Conservation (phyloP, 768 basidiomycete genomes). For the Austroboletus eburneus region DNA sequence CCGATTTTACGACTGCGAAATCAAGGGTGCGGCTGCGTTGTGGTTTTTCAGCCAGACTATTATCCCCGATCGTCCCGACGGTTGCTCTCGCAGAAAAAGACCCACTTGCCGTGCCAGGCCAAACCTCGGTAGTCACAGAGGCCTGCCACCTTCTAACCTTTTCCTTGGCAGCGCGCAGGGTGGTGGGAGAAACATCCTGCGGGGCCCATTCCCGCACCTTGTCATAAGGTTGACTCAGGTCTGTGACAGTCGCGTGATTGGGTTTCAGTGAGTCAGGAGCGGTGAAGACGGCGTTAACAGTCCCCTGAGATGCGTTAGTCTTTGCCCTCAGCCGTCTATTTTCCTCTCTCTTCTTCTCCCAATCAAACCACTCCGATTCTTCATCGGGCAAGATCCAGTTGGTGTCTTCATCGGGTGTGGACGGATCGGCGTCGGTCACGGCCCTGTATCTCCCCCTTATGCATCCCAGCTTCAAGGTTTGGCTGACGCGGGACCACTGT, state of each 20-base stretch:
- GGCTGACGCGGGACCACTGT: slow-evolving; percentile 43
- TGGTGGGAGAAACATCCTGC: slow-evolving; percentile 22
- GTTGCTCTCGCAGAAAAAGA: slow-evolving; percentile 8
- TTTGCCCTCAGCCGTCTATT: slow-evolving; percentile 14
- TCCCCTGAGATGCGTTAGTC: slow-evolving; percentile 11
- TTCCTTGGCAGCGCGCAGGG: slow-evolving; percentile 28
- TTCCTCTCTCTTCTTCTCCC: slow-evolving; percentile 35
- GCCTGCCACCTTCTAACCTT: slow-evolving; percentile 37
- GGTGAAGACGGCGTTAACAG: neutral
- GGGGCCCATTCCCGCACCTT: slow-evolving; percentile 1
- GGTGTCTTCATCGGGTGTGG: slow-evolving; percentile 19
- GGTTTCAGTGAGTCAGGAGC: slow-evolving; percentile 6
- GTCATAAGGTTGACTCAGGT: neutral
- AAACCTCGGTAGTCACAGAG: slow-evolving; percentile 18
- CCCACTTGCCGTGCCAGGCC: slow-evolving; percentile 5
- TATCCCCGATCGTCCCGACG: neutral
- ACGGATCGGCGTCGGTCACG: slow-evolving; percentile 21
- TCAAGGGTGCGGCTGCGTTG: slow-evolving; percentile 31
- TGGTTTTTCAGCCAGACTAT: slow-evolving; percentile 16
- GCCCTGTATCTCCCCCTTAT: slow-evolving; percentile 34
- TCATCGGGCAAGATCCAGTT: slow-evolving; percentile 40
- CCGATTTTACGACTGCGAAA: slow-evolving; percentile 44
- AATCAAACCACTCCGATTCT: slow-evolving; percentile 47
- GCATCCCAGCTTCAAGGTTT: slow-evolving; percentile 37
- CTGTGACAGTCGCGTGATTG: neutral